Percentiles rank a stretch among this genome's conserved stretches.
phyloP scores from a whole-genome alignment of 441 rosid genomes.

The Pelargonium citronellum region DNA sequence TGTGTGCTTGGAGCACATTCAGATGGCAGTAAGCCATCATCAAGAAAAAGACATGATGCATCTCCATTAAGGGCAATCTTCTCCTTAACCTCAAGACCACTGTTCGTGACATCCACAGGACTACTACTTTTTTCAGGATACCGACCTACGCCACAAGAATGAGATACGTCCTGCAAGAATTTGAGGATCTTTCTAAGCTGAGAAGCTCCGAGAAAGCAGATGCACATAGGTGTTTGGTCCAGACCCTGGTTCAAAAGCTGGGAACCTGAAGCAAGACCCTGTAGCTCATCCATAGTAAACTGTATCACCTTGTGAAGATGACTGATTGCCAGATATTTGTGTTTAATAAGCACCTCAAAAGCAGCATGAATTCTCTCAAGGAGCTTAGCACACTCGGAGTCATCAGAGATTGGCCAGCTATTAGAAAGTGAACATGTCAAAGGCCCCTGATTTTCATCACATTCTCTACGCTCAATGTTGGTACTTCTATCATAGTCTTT shows the following conservation, averaged over 20 bases:
- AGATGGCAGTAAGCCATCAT: slow-evolving; percentile 42
- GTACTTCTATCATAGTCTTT: slow-evolving; percentile 29
- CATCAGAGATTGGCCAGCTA: slow-evolving; percentile 72
- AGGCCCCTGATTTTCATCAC: slow-evolving; percentile 35
- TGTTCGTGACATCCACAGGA: slow-evolving; percentile 38
- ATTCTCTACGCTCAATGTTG: slow-evolving; percentile 33
- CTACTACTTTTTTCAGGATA: slow-evolving; percentile 47
- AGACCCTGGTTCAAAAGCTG: slow-evolving; percentile 53
- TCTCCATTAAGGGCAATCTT: slow-evolving; percentile 58
- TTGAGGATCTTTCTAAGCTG: slow-evolving; percentile 76
- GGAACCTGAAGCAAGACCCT: slow-evolving; percentile 49
- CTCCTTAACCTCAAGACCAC: slow-evolving; percentile 43
- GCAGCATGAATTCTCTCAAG: slow-evolving; percentile 58
- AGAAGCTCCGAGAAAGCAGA: slow-evolving; percentile 70
- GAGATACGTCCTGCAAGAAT: slow-evolving; percentile 78
- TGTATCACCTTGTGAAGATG: slow-evolving; percentile 76
- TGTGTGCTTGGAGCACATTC: slow-evolving; percentile 28
- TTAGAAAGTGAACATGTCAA: slow-evolving; percentile 31
- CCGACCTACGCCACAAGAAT: slow-evolving; percentile 66
- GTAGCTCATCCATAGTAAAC: slow-evolving; percentile 67
- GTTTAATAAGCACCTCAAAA: slow-evolving; percentile 59
- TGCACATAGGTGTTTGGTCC: slow-evolving; percentile 62
- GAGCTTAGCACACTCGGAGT: slow-evolving; percentile 68
- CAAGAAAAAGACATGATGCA: slow-evolving; percentile 50
- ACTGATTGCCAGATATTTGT: slow-evolving; percentile 66